A percentile compares a stretch with the other conserved stretches of the same genome.
These are phyloP conservation scores for Xylaria multiplex DNA, from an alignment of 2,329 filamentous ascomycete species.

Conservation along the genomic window DNA sequence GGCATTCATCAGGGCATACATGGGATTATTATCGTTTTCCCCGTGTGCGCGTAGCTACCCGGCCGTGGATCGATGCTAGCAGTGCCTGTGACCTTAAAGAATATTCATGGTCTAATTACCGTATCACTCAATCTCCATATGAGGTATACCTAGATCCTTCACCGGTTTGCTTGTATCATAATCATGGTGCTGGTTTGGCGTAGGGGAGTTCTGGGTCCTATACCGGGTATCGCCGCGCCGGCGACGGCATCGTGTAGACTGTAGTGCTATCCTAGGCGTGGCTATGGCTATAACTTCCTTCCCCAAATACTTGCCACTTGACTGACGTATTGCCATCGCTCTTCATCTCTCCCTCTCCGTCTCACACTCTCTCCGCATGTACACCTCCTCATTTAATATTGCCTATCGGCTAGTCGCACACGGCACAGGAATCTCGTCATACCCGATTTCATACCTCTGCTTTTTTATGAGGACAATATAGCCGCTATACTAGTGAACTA, in stretches of 20 bases:
- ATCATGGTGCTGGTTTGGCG: conserved; percentile 1
- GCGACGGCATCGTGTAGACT: conserved; percentile 1
- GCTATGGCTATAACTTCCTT: conserved; percentile 24
- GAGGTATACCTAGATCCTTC: conserved; percentile 3
- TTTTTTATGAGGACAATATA: conserved; percentile 2
- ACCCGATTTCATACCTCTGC: neutral
- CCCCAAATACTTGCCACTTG: conserved; percentile 28
- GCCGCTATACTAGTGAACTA: conserved; percentile 7
- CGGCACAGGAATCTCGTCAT: conserved; percentile 11
- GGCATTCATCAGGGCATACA: neutral
- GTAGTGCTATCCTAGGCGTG: neutral
- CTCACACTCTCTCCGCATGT: conserved; percentile 21
- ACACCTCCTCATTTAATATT: conserved; percentile 20
- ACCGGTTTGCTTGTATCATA: conserved; percentile 24
- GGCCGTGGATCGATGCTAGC: conserved; percentile 22
- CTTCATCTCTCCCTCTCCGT: neutral
- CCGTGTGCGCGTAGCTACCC: conserved; percentile 3
- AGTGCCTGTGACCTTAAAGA: conserved; percentile 14
- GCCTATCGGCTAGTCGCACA: conserved; percentile 14
- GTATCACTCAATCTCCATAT: neutral
- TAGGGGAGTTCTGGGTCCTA: neutral
- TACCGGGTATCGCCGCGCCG: conserved; percentile 1
- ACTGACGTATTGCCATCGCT: conserved; percentile 23
- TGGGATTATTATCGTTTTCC: neutral
- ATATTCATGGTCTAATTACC: conserved; percentile 11